These are phyloP conservation scores for Iris pallida DNA, from an alignment of 116 monocot species.

Conservation along the genomic window DNA sequence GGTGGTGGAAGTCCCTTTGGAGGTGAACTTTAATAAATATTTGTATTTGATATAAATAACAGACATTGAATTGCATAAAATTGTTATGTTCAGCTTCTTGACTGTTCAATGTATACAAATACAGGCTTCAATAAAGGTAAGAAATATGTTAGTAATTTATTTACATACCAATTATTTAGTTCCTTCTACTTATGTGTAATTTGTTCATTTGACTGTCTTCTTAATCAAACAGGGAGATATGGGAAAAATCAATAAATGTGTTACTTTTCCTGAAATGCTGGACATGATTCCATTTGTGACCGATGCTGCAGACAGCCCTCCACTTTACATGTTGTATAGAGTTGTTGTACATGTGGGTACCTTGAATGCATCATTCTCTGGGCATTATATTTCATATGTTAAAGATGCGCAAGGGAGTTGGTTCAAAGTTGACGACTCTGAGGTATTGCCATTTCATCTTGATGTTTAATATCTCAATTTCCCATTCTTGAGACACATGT, in stretches of 20 bases:
- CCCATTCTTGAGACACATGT: too few relatives aligned
- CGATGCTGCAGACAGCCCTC: constrained; percentile 45
- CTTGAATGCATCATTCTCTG: constrained; percentile 84
- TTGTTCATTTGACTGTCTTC: neutral
- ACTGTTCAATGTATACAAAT: neutral
- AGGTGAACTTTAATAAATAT: too few relatives aligned
- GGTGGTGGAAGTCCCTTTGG: too few relatives aligned
- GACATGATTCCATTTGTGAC: constrained; percentile 54
- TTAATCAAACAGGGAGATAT: constrained; percentile 70
- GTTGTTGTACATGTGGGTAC: constrained; percentile 91
- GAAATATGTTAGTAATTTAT: neutral
- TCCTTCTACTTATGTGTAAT: neutral
- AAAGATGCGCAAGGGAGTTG: constrained; percentile 87
- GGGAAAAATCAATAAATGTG: constrained; percentile 47
- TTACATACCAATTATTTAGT: neutral
- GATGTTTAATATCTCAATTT: too few relatives aligned
- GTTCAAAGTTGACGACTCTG: constrained; percentile 85
- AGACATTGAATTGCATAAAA: neutral
- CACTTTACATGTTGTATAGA: constrained; percentile 82
- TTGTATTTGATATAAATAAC: too few relatives aligned
- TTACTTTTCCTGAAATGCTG: constrained; percentile 43
- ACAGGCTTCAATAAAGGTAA: neutral
- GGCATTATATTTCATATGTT: constrained; percentile 91
- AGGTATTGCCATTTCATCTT: constrained; percentile 38
- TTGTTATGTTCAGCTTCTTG: neutral